A percentile compares a stretch with the other conserved stretches of the same genome.
Evolutionary conservation across 2,329 filamentous ascomycete species (phyloP).

Genomic region (Metarhizium album): DNA sequence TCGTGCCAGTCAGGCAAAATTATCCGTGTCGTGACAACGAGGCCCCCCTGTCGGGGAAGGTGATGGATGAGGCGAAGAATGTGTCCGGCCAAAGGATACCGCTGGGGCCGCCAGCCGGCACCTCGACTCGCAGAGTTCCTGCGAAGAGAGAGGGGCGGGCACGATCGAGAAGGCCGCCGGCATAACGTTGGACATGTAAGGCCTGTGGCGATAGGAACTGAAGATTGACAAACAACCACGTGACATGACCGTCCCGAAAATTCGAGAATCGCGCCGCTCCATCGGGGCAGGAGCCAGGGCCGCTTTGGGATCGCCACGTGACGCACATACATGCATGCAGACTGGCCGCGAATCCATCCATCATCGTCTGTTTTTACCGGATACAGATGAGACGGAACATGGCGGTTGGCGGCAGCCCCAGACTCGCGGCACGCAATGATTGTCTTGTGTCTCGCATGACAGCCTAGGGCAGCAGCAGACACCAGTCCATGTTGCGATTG

Average conservation of each 20-base stretch:
- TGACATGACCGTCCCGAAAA: neutral
- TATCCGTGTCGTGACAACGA: too few species aligned
- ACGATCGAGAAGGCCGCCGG: too few species aligned
- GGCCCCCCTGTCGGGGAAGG: too few species aligned
- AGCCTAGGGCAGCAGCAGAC: neutral
- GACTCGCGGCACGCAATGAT: neutral
- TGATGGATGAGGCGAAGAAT: too few species aligned
- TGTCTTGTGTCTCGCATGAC: neutral
- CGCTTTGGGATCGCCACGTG: neutral
- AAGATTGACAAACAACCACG: neutral
- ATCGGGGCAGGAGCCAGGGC: neutral
- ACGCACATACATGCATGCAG: neutral
- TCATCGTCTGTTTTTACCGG: too few species aligned
- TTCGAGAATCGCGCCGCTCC: neutral
- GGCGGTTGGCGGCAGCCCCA: neutral
- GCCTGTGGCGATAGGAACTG: neutral
- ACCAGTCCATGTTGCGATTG: neutral
- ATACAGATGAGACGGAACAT: neutral
- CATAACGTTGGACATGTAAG: neutral
- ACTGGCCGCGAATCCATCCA: too few species aligned
- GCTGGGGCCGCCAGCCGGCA: too few species aligned
- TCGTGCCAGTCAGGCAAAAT: too few species aligned
- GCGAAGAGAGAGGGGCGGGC: too few species aligned
- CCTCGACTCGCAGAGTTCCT: too few species aligned
- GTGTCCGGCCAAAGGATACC: too few species aligned